Evolutionary conservation across 441 rosid genomes (phyloP), one percentile per base, ranked within the genome.

Genomic region (Euphorbia schlechtendalii): DNA sequence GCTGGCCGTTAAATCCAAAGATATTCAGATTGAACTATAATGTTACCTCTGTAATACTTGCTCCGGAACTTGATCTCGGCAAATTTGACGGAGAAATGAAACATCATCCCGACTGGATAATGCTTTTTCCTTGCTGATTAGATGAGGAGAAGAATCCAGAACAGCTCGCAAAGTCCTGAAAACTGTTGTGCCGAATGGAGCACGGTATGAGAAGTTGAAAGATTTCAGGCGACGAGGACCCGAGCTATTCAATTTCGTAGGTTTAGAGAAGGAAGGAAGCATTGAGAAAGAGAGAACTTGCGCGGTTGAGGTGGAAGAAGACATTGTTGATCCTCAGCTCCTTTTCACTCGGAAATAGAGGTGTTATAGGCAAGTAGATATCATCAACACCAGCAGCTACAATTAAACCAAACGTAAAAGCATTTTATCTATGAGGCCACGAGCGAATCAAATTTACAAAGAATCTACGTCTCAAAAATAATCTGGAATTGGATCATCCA

Each of bases 1-100:
- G 13, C 45, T 8, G 45, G 14, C 45, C 10, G 45, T 41, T 41
- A 12, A 41, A 41, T 9, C 45, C 5, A 36, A 9, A 36, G 40
- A 36, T 36, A 15, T 17, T 40, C 4, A 8, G 40, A 65, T n/a
- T n/a, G 8, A 56, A 27, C 3, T 4, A 69, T 65, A 61, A 71
- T 81, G 77, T 75, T 59, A 68, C 97, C 91, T 86, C 70, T 58
- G 73, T 45, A 88, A 46, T 5, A 86, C 73, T 59, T 75, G 86
- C 41, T 85, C 89, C 2, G 96, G 88, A 20, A 92, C 90, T 41
- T 78, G 85, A 28, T 72, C 81, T n/a, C 75, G 75, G 76, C 94
- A 87, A n/a, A 85, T 66, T 52, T 74, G 63, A 22, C 79, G 74
- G 21, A 87, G 81, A 27, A 73, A 71, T 41, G 36, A 66, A 36